Evolutionary conservation across 1,284 basidiomycete species (phyloP).

Genomic region (Sporisorium iseilematis-ciliati): DNA sequence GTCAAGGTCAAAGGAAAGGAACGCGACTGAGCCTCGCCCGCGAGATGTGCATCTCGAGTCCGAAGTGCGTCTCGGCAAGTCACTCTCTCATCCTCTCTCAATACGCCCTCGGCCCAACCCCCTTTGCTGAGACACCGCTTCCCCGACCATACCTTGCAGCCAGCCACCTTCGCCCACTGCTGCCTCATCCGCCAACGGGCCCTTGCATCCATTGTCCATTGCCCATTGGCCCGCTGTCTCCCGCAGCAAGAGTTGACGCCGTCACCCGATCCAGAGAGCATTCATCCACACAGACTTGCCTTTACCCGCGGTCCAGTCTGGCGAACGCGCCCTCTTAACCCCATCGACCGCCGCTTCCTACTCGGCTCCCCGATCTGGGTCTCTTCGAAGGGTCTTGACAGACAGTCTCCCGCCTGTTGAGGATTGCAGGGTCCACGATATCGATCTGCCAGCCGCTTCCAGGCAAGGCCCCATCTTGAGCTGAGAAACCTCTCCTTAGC

Average conservation of each 20-base stretch:
- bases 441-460: too few relatives aligned
- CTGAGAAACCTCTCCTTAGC: not conserved
- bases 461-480: not conserved
- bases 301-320: not conserved
- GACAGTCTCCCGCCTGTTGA: not conserved
- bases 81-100: not conserved
- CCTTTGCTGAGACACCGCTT: constrained; percentile 4
- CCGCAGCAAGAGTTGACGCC: not conserved
- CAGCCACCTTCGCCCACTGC: constrained; percentile 3
- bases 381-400: not conserved
- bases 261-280: constrained; percentile 2
- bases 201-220: not conserved
- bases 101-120: too few relatives aligned
- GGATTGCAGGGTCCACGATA: not conserved
- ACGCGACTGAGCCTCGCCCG: constrained; percentile 2
- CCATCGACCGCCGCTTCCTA: not conserved
- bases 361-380: not conserved
- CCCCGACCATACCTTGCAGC: not conserved
- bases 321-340: not conserved
- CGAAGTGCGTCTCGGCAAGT: not conserved
- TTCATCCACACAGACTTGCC: not conserved
- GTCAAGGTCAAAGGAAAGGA: not conserved
- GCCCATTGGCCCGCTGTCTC: not conserved
- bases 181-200: not conserved
- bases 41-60: too few relatives aligned